phyloP scores from a whole-genome alignment of 495 filamentous ascomycete species.

The Umbilicaria muhlenbergii region DNA sequence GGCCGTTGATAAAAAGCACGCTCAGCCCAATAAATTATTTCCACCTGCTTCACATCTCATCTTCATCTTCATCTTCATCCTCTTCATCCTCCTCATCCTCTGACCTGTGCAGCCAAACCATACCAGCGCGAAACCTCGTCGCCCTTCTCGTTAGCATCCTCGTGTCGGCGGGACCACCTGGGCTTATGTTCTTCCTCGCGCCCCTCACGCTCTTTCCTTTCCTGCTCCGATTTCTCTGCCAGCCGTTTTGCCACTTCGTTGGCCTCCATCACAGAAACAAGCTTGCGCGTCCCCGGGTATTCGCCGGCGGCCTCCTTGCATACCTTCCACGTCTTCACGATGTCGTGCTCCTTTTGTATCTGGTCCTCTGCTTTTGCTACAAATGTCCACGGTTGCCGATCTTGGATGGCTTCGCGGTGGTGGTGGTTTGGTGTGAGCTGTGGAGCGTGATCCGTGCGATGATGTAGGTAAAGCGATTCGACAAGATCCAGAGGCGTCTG shows the following conservation, averaged over 20 bases:
- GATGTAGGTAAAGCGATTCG: conserved; percentile 31
- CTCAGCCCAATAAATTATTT: too few relatives aligned
- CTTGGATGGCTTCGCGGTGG: background rate
- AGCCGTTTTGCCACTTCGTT: conserved; percentile 58
- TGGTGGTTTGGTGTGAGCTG: background rate
- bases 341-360: conserved; percentile 1
- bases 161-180: too few relatives aligned
- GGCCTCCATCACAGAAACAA: conserved; percentile 54
- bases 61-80: too few relatives aligned
- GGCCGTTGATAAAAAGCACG: too few relatives aligned
- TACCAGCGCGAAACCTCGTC: too few relatives aligned
- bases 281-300: conserved; percentile 20
- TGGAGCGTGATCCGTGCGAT: conserved; percentile 13
- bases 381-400: conserved; percentile 12
- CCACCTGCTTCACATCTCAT: too few relatives aligned
- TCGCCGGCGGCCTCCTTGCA: conserved; percentile 7
- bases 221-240: conserved; percentile 17
- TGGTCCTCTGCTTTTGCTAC: conserved; percentile 2
- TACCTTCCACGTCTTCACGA: conserved; percentile 11
- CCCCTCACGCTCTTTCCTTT: background rate
- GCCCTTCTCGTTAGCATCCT: too few relatives aligned
- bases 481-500: conserved; percentile 52
- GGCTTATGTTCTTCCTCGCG: background rate
- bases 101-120: too few relatives aligned
- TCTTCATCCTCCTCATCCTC: too few relatives aligned